These are phyloP conservation scores for Rhizopogon salebrosus DNA, from an alignment of 768 basidiomycete genomes.

Conservation along the genomic window DNA sequence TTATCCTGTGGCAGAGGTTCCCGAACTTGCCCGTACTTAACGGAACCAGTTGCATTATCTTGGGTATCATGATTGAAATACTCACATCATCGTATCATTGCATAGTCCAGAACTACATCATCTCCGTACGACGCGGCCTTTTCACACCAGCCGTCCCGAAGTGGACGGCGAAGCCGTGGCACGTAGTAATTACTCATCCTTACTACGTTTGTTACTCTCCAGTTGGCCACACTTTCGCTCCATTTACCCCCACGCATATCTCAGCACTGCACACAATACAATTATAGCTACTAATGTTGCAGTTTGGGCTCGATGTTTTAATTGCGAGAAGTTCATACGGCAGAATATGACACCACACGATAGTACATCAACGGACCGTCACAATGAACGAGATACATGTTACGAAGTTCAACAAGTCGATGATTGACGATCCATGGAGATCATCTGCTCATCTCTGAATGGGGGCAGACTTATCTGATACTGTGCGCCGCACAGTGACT, in stretches of 20 bases:
- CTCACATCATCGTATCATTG: background rate
- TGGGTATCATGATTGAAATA: background rate
- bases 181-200: background rate
- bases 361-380: too few relatives aligned
- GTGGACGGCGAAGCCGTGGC: background rate
- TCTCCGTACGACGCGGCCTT: background rate
- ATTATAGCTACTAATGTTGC: conserved; percentile 2
- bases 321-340: background rate
- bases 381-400: background rate
- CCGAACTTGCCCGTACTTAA: background rate
- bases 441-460: too few relatives aligned
- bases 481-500: too few relatives aligned
- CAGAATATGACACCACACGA: too few relatives aligned
- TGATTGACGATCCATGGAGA: too few relatives aligned
- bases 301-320: background rate
- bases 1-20: too few relatives aligned
- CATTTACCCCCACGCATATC: background rate
- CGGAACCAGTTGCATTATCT: background rate
- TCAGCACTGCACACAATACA: conserved; percentile 3
- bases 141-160: too few relatives aligned
- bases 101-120: background rate
- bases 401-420: background rate
- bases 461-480: too few relatives aligned
- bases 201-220: background rate
- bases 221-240: background rate